Conservation (phyloP, 2,329 filamentous ascomycete species). For the Ophiobolus disseminans region DNA sequence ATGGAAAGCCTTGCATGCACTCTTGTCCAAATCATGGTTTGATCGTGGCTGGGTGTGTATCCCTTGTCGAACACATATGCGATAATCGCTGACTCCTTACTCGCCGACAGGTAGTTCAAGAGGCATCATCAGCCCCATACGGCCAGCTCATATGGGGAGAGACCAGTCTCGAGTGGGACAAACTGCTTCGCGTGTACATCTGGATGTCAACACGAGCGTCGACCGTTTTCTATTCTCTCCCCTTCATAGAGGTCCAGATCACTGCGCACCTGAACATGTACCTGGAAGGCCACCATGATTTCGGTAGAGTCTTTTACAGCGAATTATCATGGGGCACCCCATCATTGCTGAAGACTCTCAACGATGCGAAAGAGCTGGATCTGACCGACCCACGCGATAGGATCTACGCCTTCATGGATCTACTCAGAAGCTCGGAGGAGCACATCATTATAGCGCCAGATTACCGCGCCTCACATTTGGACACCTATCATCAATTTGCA, state of each 20-base stretch:
- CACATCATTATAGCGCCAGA: conserved; percentile 1
- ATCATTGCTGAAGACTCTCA: conserved; percentile 6
- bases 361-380: conserved; percentile 5
- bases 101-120: conserved; percentile 5
- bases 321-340: background rate
- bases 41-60: conserved; percentile 1
- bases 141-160: conserved; percentile 5
- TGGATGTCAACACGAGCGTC: background rate
- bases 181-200: background rate
- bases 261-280: background rate
- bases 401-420: conserved; percentile 14
- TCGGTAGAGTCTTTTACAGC: background rate
- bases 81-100: background rate
- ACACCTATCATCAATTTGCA: conserved; percentile 12
- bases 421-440: conserved; percentile 2
- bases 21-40: conserved; percentile 4
- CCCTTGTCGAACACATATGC: background rate
- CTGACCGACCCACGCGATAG: conserved; percentile 8
- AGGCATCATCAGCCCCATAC: conserved; percentile 2
- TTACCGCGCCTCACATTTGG: conserved; percentile 2
- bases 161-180: conserved; percentile 3
- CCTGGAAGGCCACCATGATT: background rate
- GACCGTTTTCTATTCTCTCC: background rate
- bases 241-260: background rate
- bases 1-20: conserved; percentile 2